These are phyloP conservation scores for Trypanosoma boissoni DNA, from an alignment of 208 protist genomes.

Conservation along the genomic window DNA sequence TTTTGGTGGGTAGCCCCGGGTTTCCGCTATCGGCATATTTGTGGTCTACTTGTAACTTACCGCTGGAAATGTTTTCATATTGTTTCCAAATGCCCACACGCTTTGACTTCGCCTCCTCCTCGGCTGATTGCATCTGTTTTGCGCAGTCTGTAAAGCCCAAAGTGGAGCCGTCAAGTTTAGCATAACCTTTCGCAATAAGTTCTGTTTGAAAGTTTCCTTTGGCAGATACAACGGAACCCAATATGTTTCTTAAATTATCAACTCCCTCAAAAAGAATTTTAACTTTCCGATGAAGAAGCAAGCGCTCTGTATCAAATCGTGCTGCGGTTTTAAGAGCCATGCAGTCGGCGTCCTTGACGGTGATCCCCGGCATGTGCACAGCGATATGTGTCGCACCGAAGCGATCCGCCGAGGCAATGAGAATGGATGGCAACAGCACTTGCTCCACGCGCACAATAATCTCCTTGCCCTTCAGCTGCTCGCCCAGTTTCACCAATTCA, in stretches of 20 bases:
- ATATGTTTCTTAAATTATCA: constrained; percentile 73
- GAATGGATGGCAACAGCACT: constrained; percentile 50
- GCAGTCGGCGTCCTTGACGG: constrained; percentile 48
- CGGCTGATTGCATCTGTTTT: constrained; percentile 50
- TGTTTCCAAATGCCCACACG: constrained; percentile 72
- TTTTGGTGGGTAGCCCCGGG: constrained; percentile 39
- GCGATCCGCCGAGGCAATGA: constrained; percentile 45
- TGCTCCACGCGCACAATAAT: constrained; percentile 76
- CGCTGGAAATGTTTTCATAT: constrained; percentile 12
- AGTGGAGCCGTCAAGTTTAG: constrained; percentile 60
- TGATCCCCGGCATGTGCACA: constrained; percentile 78
- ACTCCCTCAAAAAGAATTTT: constrained; percentile 72
- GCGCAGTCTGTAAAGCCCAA: constrained; percentile 40
- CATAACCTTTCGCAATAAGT: constrained; percentile 75
- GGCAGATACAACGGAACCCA: constrained; percentile 73
- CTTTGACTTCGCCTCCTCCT: constrained; percentile 49
- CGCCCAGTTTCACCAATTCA: constrained; percentile 38
- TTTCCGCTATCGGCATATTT: constrained; percentile 18
- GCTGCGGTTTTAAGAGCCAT: constrained; percentile 31
- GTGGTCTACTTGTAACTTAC: constrained; percentile 13
- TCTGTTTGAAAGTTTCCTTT: constrained; percentile 87
- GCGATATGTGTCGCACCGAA: constrained; percentile 62
- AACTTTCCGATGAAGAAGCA: constrained; percentile 83
- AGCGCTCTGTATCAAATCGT: constrained; percentile 73
- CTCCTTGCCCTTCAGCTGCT: constrained; percentile 49